Conservation (phyloP, 345 rosid species). For the Passiflora organensis region DNA sequence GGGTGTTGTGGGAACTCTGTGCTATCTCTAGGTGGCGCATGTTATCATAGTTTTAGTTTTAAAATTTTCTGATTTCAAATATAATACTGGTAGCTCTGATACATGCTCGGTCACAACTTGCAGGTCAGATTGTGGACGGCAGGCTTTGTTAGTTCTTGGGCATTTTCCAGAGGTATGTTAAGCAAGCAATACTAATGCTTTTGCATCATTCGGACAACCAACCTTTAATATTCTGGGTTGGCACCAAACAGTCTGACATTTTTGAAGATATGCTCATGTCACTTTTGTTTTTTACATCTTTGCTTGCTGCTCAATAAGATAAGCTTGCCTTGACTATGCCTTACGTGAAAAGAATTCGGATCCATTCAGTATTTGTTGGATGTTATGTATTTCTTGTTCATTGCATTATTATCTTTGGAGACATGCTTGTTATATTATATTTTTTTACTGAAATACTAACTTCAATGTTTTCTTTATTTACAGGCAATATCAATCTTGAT, state of each 20-base stretch:
- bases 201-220: no score
- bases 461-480: constrained; percentile 1
- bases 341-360: no score
- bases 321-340: no score
- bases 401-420: neutral
- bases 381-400: neutral
- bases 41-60: neutral
- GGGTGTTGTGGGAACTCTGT: constrained; percentile 97
- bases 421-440: no score
- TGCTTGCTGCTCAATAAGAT: no score
- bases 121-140: constrained; percentile 95
- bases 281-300: no score
- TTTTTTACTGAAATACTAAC: neutral
- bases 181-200: constrained; percentile 1
- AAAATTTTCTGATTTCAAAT: constrained; percentile 1
- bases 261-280: no score
- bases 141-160: constrained; percentile 76
- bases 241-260: no score
- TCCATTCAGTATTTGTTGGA: no score
- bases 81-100: constrained; percentile 12
- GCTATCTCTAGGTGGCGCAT: constrained; percentile 71
- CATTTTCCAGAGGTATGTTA: constrained; percentile 81
- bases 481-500: constrained; percentile 75
- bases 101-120: constrained; percentile 21
- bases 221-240: no score